These are phyloP conservation scores for Plenodomus biglobosus DNA, from an alignment of 2,329 filamentous ascomycete species.

Conservation along the genomic window DNA sequence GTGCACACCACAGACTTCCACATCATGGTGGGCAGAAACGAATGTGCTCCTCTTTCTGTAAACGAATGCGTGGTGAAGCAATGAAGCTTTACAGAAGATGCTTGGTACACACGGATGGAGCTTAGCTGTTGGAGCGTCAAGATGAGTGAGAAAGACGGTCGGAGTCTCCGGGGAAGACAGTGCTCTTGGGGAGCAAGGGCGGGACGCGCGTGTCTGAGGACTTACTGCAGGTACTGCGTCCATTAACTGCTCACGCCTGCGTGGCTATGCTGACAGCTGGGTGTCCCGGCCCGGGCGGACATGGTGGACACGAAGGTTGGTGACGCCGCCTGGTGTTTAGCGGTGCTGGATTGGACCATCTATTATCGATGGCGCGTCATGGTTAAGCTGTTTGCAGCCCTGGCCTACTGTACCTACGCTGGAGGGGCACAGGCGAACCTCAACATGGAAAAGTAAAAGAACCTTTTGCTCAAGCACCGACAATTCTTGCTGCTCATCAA, in stretches of 20 bases:
- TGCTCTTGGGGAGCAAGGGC: slow-evolving; percentile 2
- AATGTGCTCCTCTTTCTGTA: slow-evolving; percentile 4
- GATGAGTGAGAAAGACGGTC: neutral
- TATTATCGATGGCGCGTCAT: neutral
- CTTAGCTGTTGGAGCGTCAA: slow-evolving; percentile 7
- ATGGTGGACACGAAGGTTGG: neutral
- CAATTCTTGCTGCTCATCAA: too few species aligned
- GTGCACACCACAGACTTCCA: slow-evolving; percentile 15
- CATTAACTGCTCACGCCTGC: neutral
- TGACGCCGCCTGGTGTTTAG: neutral
- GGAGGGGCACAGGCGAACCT: neutral
- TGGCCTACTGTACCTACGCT: neutral
- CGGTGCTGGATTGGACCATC: neutral
- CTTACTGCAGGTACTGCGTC: slow-evolving; percentile 3
- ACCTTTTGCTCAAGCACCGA: too few species aligned
- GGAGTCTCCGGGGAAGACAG: slow-evolving; percentile 1
- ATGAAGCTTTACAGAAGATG: slow-evolving; percentile 13
- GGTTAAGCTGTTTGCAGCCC: neutral
- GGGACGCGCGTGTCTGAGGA: slow-evolving; percentile 3
- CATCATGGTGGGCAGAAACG: slow-evolving; percentile 9
- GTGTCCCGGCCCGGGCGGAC: neutral
- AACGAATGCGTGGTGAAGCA: slow-evolving; percentile 6
- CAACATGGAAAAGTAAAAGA: neutral
- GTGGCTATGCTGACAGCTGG: slow-evolving; percentile 5
- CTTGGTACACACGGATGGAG: slow-evolving; percentile 12